Evolutionary conservation across 2,329 filamentous ascomycete species (phyloP).

Genomic region (Periconia sp.): DNA sequence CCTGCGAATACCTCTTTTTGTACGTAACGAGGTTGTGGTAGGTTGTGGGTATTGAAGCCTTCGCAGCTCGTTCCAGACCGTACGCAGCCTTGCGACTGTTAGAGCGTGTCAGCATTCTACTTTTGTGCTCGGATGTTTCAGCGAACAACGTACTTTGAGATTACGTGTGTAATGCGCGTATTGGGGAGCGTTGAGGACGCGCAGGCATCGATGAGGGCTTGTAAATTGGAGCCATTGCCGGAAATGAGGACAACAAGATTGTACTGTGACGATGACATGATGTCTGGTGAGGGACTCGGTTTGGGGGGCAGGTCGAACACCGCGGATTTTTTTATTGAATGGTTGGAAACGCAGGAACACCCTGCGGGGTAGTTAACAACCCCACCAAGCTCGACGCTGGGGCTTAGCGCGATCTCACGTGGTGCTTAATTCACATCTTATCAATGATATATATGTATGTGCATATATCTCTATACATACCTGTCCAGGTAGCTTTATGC

Average conservation of each 20-base stretch:
- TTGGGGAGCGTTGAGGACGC: constrained; percentile 51
- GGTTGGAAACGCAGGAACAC: background rate
- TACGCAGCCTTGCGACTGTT: constrained; percentile 58
- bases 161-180: constrained; percentile 62
- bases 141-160: constrained; percentile 48
- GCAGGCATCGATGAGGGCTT: constrained; percentile 70
- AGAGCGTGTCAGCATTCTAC: background rate
- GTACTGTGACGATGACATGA: constrained; percentile 27
- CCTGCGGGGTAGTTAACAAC: background rate
- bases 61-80: constrained; percentile 62
- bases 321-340: background rate
- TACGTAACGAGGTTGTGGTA: constrained; percentile 82
- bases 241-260: constrained; percentile 64
- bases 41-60: constrained; percentile 67
- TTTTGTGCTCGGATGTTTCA: background rate
- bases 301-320: background rate
- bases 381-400: background rate
- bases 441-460: no score
- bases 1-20: constrained; percentile 63
- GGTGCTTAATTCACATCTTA: background rate
- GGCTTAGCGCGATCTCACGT: background rate
- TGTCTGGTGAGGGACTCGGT: background rate
- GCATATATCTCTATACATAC: no score
- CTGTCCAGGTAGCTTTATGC: no score
- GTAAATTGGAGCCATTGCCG: constrained; percentile 74